These are phyloP conservation scores for Yamadazyma atmosphaerica DNA, from an alignment of 1,139 yeast species.

Conservation along the genomic window DNA sequence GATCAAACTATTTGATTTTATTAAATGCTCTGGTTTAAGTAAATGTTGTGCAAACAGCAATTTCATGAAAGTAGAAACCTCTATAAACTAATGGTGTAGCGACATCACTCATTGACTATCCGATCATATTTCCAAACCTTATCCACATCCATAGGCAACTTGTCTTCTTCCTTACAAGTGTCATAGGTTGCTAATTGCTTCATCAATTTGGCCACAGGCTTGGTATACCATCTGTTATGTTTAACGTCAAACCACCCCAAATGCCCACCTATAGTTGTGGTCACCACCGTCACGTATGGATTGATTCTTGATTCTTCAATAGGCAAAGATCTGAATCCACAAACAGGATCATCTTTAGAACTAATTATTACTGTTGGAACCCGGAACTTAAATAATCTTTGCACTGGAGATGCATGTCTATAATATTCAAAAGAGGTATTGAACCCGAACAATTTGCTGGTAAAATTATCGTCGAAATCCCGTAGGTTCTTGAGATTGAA, in stretches of 20 bases:
- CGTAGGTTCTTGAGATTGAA: constrained; percentile 33
- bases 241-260: constrained; percentile 56
- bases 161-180: constrained; percentile 12
- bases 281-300: constrained; percentile 66
- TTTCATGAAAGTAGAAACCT: too few species aligned
- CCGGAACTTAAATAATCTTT: constrained; percentile 48
- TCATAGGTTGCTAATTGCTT: constrained; percentile 32
- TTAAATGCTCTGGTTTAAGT: too few species aligned
- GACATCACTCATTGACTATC: too few species aligned
- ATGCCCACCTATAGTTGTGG: constrained; percentile 87
- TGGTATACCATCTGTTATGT: constrained; percentile 56
- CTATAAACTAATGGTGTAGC: too few species aligned
- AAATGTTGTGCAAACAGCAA: too few species aligned
- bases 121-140: constrained; percentile 36
- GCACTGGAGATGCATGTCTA: constrained; percentile 52
- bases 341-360: constrained; percentile 59
- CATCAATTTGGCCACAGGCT: constrained; percentile 37
- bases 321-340: constrained; percentile 59
- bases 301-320: constrained; percentile 57
- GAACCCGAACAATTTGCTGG: constrained; percentile 56
- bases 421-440: constrained; percentile 55
- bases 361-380: constrained; percentile 54
- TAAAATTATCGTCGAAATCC: constrained; percentile 54
- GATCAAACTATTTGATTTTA: too few species aligned
- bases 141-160: constrained; percentile 30